A percentile compares a stretch with the other conserved stretches of the same genome.
Evolutionary conservation across 108 stramenopile species (phyloP).

Genomic region (Cyclostephanos invisitatus): DNA sequence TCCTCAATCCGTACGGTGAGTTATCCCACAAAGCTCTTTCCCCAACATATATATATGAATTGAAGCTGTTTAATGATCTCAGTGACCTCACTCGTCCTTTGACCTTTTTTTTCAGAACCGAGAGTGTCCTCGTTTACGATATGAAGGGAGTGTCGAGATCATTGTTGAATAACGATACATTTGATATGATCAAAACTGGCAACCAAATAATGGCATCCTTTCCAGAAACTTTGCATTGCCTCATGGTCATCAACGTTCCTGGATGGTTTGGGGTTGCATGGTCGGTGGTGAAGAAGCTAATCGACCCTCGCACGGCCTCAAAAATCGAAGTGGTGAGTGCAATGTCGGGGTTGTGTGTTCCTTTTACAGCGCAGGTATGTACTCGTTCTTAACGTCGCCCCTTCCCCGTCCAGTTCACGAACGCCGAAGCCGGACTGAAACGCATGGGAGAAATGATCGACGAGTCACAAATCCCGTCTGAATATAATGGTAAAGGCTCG

Average conservation of each 20-base stretch:
- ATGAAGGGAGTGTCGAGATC: constrained; percentile 39
- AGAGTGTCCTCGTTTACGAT: constrained; percentile 36
- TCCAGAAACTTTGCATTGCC: constrained; percentile 50
- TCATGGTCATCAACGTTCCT: constrained; percentile 46
- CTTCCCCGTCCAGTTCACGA: constrained; percentile 19
- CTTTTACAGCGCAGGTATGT: background rate
- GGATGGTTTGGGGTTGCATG: constrained; percentile 44
- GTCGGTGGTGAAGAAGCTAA: constrained; percentile 38
- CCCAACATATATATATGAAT: too few relatives aligned
- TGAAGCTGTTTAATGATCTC: background rate
- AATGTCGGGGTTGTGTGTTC: background rate
- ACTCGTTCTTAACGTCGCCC: background rate
- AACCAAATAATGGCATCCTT: constrained; percentile 39
- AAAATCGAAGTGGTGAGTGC: constrained; percentile 39
- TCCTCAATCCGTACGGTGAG: constrained; percentile 39
- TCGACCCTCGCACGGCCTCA: constrained; percentile 48
- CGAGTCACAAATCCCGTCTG: constrained; percentile 36
- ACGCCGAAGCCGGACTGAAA: constrained; percentile 24
- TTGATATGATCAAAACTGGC: constrained; percentile 44
- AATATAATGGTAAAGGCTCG: constrained; percentile 39
- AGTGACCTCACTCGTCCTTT: background rate
- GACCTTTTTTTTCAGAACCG: constrained; percentile 12
- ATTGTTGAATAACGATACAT: constrained; percentile 33
- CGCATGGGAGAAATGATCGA: constrained; percentile 45
- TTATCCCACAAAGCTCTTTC: background rate